phyloP scores from a whole-genome alignment of 2,329 filamentous ascomycete genomes.

The Scedosporium apiospermum region DNA sequence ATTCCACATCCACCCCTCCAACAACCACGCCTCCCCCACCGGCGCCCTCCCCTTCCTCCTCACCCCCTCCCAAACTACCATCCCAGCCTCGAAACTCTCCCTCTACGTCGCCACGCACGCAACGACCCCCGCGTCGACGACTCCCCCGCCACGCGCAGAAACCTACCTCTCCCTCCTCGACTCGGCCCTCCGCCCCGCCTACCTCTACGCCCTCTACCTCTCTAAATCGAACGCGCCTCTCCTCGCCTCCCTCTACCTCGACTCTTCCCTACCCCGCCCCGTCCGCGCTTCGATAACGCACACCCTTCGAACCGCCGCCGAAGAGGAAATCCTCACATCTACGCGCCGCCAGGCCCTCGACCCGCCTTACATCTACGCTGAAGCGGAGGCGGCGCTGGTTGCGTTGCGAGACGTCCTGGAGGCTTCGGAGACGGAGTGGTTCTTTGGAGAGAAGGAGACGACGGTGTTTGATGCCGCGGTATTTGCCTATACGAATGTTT shows the following conservation, averaged over 20 bases:
- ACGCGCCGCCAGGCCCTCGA: slow-evolving; percentile 29
- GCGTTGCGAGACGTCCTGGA: slow-evolving; percentile 35
- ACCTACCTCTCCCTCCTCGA: slow-evolving; percentile 74
- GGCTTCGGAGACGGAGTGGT: slow-evolving; percentile 29
- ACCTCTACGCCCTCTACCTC: slow-evolving; percentile 78
- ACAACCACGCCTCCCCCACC: slow-evolving; percentile 86
- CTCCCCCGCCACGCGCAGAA: slow-evolving; percentile 48
- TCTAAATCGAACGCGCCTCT: slow-evolving; percentile 58
- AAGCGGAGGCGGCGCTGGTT: slow-evolving; percentile 33
- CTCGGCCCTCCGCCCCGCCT: slow-evolving; percentile 70
- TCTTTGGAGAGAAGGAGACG: slow-evolving; percentile 43
- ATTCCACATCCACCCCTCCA: slow-evolving; percentile 61
- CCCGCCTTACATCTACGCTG: slow-evolving; percentile 27
- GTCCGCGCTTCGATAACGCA: slow-evolving; percentile 55
- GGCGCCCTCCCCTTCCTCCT: slow-evolving; percentile 84
- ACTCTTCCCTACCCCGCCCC: slow-evolving; percentile 46
- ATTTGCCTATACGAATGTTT: slow-evolving; percentile 79
- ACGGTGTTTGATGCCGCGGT: slow-evolving; percentile 79
- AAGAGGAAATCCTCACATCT: slow-evolving; percentile 61
- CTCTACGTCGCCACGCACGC: slow-evolving; percentile 54
- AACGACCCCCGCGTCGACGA: slow-evolving; percentile 11
- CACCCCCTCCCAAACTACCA: slow-evolving; percentile 28
- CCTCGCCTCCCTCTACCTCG: slow-evolving; percentile 62
- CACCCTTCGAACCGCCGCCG: slow-evolving; percentile 64
- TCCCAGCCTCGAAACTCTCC: slow-evolving; percentile 42